Percentiles rank a stretch among this genome's conserved stretches.
Conservation (phyloP, 2,329 filamentous ascomycete genomes). For the Bimuria novae-zelandiae region DNA sequence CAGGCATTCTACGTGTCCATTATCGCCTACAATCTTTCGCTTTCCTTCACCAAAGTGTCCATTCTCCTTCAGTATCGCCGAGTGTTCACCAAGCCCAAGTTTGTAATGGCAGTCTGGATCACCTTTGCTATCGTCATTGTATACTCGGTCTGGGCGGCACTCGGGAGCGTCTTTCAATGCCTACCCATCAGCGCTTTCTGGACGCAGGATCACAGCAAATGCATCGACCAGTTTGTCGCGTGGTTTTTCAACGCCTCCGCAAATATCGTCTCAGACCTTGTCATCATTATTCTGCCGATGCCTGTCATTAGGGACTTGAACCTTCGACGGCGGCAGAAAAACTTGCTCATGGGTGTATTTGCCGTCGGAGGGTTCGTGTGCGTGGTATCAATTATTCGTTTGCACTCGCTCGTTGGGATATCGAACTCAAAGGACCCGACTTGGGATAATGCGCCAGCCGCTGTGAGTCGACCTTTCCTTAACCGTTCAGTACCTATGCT, state of each 20-base stretch:
- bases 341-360: conserved; percentile 44
- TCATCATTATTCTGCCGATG: conserved; percentile 42
- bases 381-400: conserved; percentile 40
- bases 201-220: conserved; percentile 33
- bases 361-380: conserved; percentile 44
- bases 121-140: conserved; percentile 30
- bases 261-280: conserved; percentile 41
- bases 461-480: conserved; percentile 7
- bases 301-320: conserved; percentile 40
- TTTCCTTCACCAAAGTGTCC: conserved; percentile 38
- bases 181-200: conserved; percentile 38
- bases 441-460: conserved; percentile 40
- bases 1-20: conserved; percentile 40
- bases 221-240: conserved; percentile 36
- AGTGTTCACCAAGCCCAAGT: conserved; percentile 34
- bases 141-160: conserved; percentile 37
- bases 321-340: conserved; percentile 41
- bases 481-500: neutral
- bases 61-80: conserved; percentile 40
- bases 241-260: conserved; percentile 36
- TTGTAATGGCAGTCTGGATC: conserved; percentile 27
- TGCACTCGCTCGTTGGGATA: conserved; percentile 38
- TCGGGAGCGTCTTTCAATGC: conserved; percentile 39
- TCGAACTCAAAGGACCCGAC: conserved; percentile 36
- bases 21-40: conserved; percentile 38